Percentiles rank a stretch among this genome's conserved stretches.
These are phyloP conservation scores for Torulaspora pretoriensis DNA, from an alignment of 1,139 yeast species.

Conservation along the genomic window DNA sequence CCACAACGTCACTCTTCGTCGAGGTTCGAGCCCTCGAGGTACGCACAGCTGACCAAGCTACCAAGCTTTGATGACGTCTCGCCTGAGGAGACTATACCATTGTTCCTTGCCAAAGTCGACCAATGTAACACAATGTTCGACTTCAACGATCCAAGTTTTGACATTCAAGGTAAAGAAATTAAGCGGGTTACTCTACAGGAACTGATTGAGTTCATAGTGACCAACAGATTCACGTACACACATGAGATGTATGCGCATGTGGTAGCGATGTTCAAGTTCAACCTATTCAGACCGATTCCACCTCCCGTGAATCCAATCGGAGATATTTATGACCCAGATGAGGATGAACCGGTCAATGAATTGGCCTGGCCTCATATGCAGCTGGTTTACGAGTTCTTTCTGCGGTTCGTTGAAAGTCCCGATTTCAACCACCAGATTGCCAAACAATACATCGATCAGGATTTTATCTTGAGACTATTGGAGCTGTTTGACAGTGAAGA, in stretches of 20 bases:
- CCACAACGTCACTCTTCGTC: slow-evolving; percentile 95
- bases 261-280: slow-evolving; percentile 82
- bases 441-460: slow-evolving; percentile 88
- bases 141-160: slow-evolving; percentile 88
- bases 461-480: slow-evolving; percentile 71
- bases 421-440: slow-evolving; percentile 94
- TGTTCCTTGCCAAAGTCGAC: slow-evolving; percentile 82
- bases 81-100: slow-evolving; percentile 75
- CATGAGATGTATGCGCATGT: slow-evolving; percentile 89
- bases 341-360: slow-evolving; percentile 95
- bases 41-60: slow-evolving; percentile 71
- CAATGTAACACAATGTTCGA: slow-evolving; percentile 95
- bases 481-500: slow-evolving; percentile 96
- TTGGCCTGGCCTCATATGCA: slow-evolving; percentile 99
- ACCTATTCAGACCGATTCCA: slow-evolving; percentile 91
- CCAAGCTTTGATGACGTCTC: slow-evolving; percentile 90
- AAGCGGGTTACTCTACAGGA: slow-evolving; percentile 84
- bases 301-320: slow-evolving; percentile 98
- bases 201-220: slow-evolving; percentile 79
- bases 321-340: slow-evolving; percentile 95
- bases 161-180: slow-evolving; percentile 87
- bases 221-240: slow-evolving; percentile 76
- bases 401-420: slow-evolving; percentile 88
- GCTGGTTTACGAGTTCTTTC: slow-evolving; percentile 87
- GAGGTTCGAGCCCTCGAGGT: slow-evolving; percentile 77